These are phyloP conservation scores for Orbilia quercus DNA, from an alignment of 2,329 filamentous ascomycete species.

Conservation along the genomic window DNA sequence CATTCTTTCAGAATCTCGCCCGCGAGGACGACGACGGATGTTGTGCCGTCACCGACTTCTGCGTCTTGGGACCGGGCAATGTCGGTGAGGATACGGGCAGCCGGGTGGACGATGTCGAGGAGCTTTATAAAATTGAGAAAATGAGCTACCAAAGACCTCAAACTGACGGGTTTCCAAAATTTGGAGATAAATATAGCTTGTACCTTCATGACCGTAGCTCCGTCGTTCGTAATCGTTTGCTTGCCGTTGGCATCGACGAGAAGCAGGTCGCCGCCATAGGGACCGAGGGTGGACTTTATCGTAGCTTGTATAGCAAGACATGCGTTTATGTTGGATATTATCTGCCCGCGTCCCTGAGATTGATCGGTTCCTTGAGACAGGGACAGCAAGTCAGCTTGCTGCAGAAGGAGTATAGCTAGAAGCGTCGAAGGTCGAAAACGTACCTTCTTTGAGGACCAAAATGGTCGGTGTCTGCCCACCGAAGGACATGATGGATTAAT, in stretches of 20 bases:
- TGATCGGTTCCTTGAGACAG: conserved; percentile 82
- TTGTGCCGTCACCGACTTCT: conserved; percentile 97
- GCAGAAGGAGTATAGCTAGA: conserved; percentile 6
- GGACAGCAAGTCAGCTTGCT: conserved; percentile 9
- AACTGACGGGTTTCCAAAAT: neutral
- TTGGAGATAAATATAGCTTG: conserved; percentile 21
- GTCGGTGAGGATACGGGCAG: conserved; percentile 95
- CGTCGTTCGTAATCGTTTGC: conserved; percentile 99
- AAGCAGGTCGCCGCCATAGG: conserved; percentile 94
- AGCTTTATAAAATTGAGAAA: conserved; percentile 69
- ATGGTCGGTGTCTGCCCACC: conserved; percentile 97
- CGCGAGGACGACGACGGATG: conserved; percentile 95
- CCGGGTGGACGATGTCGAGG: conserved; percentile 97
- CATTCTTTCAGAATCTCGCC: conserved; percentile 97
- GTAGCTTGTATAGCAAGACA: conserved; percentile 95
- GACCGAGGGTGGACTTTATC: conserved; percentile 93
- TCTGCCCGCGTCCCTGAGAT: conserved; percentile 95
- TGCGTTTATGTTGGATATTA: conserved; percentile 98
- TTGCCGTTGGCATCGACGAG: conserved; percentile 94
- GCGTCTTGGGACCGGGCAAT: conserved; percentile 99
- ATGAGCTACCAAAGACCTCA: neutral
- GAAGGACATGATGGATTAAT: conserved; percentile 79
- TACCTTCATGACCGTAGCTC: conserved; percentile 98
- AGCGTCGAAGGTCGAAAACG: conserved; percentile 61
- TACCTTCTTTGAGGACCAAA: conserved; percentile 96